These are phyloP conservation scores for Leucogyrophana mollusca DNA, from an alignment of 768 basidiomycete species.

Conservation along the genomic window DNA sequence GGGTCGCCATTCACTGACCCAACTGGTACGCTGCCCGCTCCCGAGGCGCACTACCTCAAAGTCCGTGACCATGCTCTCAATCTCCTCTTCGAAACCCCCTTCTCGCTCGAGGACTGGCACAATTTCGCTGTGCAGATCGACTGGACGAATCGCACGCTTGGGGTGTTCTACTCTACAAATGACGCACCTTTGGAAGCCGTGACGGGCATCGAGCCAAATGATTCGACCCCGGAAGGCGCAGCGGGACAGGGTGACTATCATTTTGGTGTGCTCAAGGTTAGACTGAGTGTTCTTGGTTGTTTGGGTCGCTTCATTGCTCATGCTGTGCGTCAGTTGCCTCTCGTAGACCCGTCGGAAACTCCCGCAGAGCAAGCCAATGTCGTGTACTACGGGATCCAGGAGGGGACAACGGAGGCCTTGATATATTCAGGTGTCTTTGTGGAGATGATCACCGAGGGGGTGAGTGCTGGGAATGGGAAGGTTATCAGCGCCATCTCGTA, in stretches of 20 bases:
- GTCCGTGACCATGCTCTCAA: constrained; percentile 54
- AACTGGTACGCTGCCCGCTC: constrained; percentile 39
- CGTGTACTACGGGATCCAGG: constrained; percentile 57
- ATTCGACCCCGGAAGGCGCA: constrained; percentile 36
- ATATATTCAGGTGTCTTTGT: constrained; percentile 61
- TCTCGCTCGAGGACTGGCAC: constrained; percentile 47
- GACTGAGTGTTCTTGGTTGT: constrained; percentile 6
- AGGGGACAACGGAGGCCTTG: constrained; percentile 52
- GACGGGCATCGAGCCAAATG: constrained; percentile 40
- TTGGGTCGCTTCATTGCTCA: not conserved
- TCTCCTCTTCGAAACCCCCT: constrained; percentile 48
- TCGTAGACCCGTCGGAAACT: constrained; percentile 46
- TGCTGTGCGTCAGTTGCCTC: constrained; percentile 41
- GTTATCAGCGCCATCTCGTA: constrained; percentile 9
- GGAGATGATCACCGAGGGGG: constrained; percentile 35
- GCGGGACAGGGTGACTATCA: constrained; percentile 59
- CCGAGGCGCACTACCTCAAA: constrained; percentile 49
- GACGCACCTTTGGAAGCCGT: constrained; percentile 39
- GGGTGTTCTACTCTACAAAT: constrained; percentile 50
- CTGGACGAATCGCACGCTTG: constrained; percentile 50
- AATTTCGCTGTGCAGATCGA: constrained; percentile 60
- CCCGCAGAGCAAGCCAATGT: constrained; percentile 52
- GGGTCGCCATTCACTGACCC: constrained; percentile 59
- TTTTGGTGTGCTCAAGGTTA: constrained; percentile 58
- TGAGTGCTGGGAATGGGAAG: constrained; percentile 34